A percentile compares a stretch with the other conserved stretches of the same genome.
Conservation (phyloP, 1,139 yeast species). For the Yamadazyma conglobata region DNA sequence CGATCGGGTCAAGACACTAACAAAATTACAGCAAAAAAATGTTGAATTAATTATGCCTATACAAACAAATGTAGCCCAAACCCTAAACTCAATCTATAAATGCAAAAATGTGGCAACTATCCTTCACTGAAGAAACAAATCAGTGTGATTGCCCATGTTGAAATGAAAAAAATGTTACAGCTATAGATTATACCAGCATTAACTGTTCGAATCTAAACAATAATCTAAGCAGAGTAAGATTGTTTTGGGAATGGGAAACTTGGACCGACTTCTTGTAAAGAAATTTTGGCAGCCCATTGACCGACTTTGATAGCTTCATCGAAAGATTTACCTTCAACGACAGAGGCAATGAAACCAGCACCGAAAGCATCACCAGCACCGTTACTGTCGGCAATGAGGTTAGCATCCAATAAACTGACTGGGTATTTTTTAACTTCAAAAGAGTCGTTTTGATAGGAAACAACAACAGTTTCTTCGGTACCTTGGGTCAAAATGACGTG, state of each 20-base stretch:
- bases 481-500: conserved; percentile 93
- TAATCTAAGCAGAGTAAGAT: conserved; percentile 38
- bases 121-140: background rate
- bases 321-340: conserved; percentile 72
- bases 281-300: conserved; percentile 93
- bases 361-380: conserved; percentile 99
- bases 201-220: too few relatives aligned
- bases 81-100: conserved; percentile 2
- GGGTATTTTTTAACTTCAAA: conserved; percentile 51
- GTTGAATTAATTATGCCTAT: conserved; percentile 3
- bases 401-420: conserved; percentile 66
- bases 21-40: background rate
- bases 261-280: conserved; percentile 93
- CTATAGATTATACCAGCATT: background rate
- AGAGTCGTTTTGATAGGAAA: conserved; percentile 47
- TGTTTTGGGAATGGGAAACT: conserved; percentile 84
- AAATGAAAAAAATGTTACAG: conserved; percentile 12
- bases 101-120: conserved; percentile 1
- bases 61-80: conserved; percentile 1
- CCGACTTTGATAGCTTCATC: conserved; percentile 74
- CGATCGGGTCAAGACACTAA: too few relatives aligned
- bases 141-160: conserved; percentile 12
- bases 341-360: conserved; percentile 91
- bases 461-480: conserved; percentile 80
- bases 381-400: conserved; percentile 82